These are phyloP conservation scores for Amborella trichopoda DNA, from an alignment of 164 flowering plant species.

Conservation along the genomic window DNA sequence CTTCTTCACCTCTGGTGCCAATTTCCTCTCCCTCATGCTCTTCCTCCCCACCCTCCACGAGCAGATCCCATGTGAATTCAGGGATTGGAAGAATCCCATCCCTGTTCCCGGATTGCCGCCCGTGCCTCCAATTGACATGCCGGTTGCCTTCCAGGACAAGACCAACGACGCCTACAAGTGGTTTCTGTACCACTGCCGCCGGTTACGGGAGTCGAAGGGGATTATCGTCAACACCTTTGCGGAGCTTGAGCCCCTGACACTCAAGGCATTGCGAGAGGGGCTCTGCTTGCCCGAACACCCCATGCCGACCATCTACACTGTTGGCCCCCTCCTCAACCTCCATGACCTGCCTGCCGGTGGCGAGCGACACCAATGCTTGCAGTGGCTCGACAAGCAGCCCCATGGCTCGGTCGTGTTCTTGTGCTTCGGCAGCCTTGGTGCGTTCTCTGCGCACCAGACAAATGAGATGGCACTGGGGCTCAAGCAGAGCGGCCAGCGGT, in stretches of 20 bases:
- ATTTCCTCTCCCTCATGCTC: not conserved
- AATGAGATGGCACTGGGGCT: slow-evolving; percentile 1
- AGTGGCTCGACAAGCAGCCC: slow-evolving; percentile 1
- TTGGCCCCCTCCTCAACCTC: not conserved
- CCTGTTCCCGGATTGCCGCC: slow-evolving; percentile 1
- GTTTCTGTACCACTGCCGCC: slow-evolving; percentile 3
- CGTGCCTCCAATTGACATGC: not conserved
- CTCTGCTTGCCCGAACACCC: not conserved
- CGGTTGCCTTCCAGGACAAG: not conserved
- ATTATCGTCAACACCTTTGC: slow-evolving; percentile 4
- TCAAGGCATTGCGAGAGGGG: not conserved
- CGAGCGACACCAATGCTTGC: not conserved
- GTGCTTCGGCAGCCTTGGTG: slow-evolving; percentile 4
- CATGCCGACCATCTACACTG: not conserved
- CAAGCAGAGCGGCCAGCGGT: slow-evolving; percentile 1
- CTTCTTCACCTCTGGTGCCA: slow-evolving; percentile 7
- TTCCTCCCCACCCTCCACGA: not conserved
- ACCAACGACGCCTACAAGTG: not conserved
- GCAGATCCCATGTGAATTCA: not conserved
- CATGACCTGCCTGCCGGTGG: not conserved
- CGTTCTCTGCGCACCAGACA: not conserved
- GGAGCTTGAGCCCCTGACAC: not conserved
- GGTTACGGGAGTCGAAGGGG: slow-evolving; percentile 2
- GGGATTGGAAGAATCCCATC: not conserved
- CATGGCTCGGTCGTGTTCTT: slow-evolving; percentile 1